Percentiles rank a stretch among this genome's conserved stretches.
Evolutionary conservation across 495 filamentous ascomycete genomes (phyloP).

Genomic region (Aspergillus ostianus): DNA sequence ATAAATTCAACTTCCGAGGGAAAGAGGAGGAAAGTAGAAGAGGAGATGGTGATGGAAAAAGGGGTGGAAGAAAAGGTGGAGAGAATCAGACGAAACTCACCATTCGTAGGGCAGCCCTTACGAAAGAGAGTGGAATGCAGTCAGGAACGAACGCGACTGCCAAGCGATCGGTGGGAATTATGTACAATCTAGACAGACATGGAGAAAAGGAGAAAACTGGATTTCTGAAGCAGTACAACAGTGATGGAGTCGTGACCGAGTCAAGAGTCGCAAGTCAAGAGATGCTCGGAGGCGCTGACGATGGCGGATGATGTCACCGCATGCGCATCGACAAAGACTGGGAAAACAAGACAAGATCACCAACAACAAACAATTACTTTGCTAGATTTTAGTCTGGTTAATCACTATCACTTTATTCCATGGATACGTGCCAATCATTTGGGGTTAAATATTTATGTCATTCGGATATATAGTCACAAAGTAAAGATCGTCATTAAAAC

Average conservation of each 20-base stretch:
- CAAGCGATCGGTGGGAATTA: background rate
- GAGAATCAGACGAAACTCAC: background rate
- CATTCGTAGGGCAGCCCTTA: background rate
- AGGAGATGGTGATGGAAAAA: background rate
- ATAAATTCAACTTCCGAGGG: background rate
- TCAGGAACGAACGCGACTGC: no score
- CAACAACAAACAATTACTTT: no score
- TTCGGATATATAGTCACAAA: background rate
- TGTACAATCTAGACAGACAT: background rate
- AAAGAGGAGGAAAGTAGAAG: background rate
- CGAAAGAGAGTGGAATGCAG: background rate
- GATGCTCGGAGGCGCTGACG: background rate
- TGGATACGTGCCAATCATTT: background rate
- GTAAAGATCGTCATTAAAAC: constrained; percentile 4
- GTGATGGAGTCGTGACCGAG: background rate
- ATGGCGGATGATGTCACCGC: constrained; percentile 4
- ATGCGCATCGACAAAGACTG: background rate
- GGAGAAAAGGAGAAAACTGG: background rate
- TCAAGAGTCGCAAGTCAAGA: background rate
- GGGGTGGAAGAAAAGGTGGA: background rate
- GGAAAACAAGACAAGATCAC: background rate
- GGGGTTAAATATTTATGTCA: constrained; percentile 1
- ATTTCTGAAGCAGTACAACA: no score
- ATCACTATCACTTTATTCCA: background rate
- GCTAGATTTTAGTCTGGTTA: no score